A percentile compares a stretch with the other conserved stretches of the same genome.
phyloP scores from a whole-genome alignment of 139 green algal species.

The Tetradesmus obliquus region DNA sequence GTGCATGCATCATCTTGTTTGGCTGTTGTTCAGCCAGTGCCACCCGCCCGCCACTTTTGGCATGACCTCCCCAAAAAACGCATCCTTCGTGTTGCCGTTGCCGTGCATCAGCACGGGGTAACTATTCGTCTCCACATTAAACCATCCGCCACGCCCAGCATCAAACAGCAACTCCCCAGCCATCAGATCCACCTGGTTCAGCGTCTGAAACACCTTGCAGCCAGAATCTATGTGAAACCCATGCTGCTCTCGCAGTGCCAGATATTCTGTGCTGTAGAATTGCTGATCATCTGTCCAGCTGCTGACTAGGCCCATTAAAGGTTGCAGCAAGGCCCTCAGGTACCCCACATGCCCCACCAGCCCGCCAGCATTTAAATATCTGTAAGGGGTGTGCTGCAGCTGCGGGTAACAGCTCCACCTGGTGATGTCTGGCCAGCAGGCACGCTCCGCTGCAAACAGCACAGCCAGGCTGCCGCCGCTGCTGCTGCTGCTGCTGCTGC shows the following conservation, averaged over 20 bases:
- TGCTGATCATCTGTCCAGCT: background rate
- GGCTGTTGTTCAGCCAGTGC: background rate
- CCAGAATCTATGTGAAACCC: background rate
- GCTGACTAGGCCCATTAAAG: background rate
- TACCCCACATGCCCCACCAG: background rate
- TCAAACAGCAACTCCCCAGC: background rate
- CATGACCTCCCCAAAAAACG: background rate
- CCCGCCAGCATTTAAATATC: background rate
- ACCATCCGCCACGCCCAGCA: background rate
- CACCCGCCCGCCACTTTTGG: background rate
- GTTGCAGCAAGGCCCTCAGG: background rate
- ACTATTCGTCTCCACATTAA: background rate
- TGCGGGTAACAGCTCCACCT: background rate
- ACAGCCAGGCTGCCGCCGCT: background rate
- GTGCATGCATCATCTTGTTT: too few relatives aligned
- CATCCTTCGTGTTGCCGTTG: background rate
- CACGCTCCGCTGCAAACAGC: background rate
- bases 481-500: background rate
- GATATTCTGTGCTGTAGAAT: background rate
- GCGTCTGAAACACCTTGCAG: background rate
- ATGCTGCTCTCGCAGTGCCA: background rate
- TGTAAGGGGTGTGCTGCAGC: background rate
- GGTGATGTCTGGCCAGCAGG: background rate
- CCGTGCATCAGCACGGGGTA: background rate
- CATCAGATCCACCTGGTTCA: background rate